Evolutionary conservation across 768 basidiomycete species (phyloP).

Genomic region (Phanerochaete sordida): DNA sequence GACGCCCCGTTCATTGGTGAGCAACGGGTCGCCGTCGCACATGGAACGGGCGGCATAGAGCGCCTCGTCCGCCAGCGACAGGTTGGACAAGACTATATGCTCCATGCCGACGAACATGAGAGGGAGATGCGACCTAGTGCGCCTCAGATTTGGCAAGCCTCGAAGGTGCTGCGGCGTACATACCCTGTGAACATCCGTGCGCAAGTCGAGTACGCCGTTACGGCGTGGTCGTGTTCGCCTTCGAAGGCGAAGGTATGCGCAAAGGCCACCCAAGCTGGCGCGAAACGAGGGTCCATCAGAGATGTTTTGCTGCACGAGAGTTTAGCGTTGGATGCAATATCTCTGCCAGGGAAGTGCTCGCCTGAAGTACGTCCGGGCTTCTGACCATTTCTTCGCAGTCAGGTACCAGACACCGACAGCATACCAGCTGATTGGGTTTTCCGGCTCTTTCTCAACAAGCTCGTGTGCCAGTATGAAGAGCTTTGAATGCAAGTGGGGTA

Average conservation of each 20-base stretch:
- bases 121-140: slow-evolving; percentile 84
- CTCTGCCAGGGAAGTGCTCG: slow-evolving; percentile 21
- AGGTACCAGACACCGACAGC: slow-evolving; percentile 98
- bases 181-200: slow-evolving; percentile 94
- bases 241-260: slow-evolving; percentile 97
- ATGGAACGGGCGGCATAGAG: slow-evolving; percentile 76
- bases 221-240: slow-evolving; percentile 97
- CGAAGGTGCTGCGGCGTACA: slow-evolving; percentile 16
- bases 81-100: slow-evolving; percentile 86
- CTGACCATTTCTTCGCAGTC: slow-evolving; percentile 79
- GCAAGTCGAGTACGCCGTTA: slow-evolving; percentile 97
- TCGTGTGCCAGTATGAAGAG: slow-evolving; percentile 97
- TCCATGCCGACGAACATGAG: slow-evolving; percentile 98
- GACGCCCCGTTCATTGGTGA: slow-evolving; percentile 91
- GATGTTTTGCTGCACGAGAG: slow-evolving; percentile 75
- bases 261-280: slow-evolving; percentile 96
- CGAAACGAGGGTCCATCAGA: slow-evolving; percentile 94
- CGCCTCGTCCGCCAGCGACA: slow-evolving; percentile 81
- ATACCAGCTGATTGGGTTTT: slow-evolving; percentile 94
- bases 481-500: slow-evolving; percentile 85
- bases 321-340: not conserved
- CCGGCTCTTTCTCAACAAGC: slow-evolving; percentile 91
- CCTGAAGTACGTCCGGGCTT: slow-evolving; percentile 95
- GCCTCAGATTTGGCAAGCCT: slow-evolving; percentile 2
- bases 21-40: slow-evolving; percentile 84